Base-by-base conservation (phyloP, 2,329 filamentous ascomycete species). In the Ophiostoma fasciatum region DNA sequence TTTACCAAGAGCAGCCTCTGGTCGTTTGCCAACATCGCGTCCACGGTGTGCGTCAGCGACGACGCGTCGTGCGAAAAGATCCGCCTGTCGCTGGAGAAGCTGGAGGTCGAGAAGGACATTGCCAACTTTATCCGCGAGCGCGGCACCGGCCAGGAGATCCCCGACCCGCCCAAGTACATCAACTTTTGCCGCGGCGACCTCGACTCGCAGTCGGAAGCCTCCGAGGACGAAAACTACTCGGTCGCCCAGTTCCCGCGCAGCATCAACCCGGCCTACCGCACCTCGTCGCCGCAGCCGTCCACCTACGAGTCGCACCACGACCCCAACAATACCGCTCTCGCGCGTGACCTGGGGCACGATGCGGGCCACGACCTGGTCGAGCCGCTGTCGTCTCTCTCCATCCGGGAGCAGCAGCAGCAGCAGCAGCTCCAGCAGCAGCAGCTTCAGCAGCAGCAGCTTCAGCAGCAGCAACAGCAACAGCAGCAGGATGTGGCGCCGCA, bases 1-100 rank as follows among this genome's bases (percentile, higher is more conserved):
- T 98, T 94, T 53, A 87, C 85, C 46, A 98, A 96, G 66, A 93
- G 82, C 60, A 96, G 90, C 51, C 65, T 98, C 7, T 98, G 90
- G 92, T 88, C 78, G 12, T 98, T 96, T 60, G 88, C 90, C 38
- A 98, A 98, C 55, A 85, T 98, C 48, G 77, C 90, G 1, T 96
- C 88, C 0, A 96, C 88, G 0, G 90, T 96, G 10, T 98, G 90
- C 52, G 90, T 98, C 32, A 96, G 87, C 54, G 90, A 98, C 51
- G 90, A 98, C 61, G 74, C 82, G 44, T 90, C 88, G 3, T 98
- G 88, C 56, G 92, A 98, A 59, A 96, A 94, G 62, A 82, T 98
- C 42, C 77, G 92, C 10, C 62, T 96, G 5, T 88, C 88, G 0
- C 66, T 98, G 3, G 92, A 98, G 60, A 82, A 82, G 51, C 93